Percentiles rank a stretch among this genome's conserved stretches.
These are phyloP conservation scores for Lipomyces starkeyi DNA, from an alignment of 805 yeast genomes.

Conservation along the genomic window DNA sequence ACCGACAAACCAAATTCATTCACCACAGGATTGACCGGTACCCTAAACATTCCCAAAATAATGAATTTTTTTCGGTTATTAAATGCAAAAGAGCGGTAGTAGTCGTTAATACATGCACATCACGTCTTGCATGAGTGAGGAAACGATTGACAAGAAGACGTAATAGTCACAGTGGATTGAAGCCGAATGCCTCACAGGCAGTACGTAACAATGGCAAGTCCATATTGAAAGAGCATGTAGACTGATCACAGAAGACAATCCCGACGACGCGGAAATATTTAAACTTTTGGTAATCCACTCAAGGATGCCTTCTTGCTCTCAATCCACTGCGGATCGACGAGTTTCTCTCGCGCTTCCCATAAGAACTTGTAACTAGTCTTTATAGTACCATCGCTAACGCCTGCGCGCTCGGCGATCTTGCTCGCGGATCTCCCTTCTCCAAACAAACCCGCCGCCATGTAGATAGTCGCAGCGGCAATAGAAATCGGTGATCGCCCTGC, in stretches of 20 bases:
- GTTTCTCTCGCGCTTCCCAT: slow-evolving; percentile 70
- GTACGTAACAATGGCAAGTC: background rate
- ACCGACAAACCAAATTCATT: background rate
- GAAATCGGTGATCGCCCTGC: slow-evolving; percentile 98
- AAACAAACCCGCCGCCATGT: slow-evolving; percentile 84
- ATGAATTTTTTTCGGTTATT: background rate
- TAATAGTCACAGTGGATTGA: background rate
- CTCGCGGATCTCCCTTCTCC: slow-evolving; percentile 75
- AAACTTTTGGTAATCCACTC: slow-evolving; percentile 50
- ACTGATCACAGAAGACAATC: background rate
- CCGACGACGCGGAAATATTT: background rate
- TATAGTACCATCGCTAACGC: slow-evolving; percentile 96
- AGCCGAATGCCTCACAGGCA: background rate
- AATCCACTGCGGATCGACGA: slow-evolving; percentile 77
- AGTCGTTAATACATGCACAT: background rate
- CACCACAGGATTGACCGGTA: background rate
- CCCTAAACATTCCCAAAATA: background rate
- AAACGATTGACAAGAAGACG: background rate
- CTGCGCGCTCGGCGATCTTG: slow-evolving; percentile 86
- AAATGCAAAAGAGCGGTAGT: background rate
- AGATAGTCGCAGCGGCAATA: slow-evolving; percentile 95
- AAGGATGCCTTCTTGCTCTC: slow-evolving; percentile 65
- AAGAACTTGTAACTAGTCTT: slow-evolving; percentile 86
- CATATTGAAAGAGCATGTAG: background rate
- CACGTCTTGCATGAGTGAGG: background rate